Conservation (phyloP, 164 flowering plant species). For the Kingdonia uniflora region DNA sequence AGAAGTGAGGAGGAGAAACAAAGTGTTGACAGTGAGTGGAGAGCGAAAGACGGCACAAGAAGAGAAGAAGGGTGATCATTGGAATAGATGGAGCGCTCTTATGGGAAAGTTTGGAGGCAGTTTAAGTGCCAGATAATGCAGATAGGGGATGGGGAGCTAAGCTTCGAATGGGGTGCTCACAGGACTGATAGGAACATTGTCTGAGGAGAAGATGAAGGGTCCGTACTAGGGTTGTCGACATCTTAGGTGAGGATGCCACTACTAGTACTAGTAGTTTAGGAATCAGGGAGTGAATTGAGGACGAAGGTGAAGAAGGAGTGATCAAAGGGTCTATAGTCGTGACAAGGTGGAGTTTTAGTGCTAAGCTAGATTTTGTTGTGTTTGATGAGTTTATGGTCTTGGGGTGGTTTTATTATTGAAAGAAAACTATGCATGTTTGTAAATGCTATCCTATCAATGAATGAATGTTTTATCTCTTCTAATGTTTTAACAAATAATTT, state of each 20-base stretch:
- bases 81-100: conserved; percentile 19
- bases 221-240: conserved; percentile 20
- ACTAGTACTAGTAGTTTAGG: too few relatives aligned
- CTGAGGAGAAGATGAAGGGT: conserved; percentile 31
- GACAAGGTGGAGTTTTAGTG: too few relatives aligned
- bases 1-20: background rate
- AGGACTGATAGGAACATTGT: conserved; percentile 19
- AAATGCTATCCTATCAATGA: too few relatives aligned
- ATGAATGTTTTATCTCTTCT: too few relatives aligned
- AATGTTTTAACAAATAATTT: too few relatives aligned
- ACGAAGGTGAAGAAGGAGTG: too few relatives aligned
- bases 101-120: conserved; percentile 36
- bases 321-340: background rate
- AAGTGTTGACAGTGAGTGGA: conserved; percentile 8
- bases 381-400: too few relatives aligned
- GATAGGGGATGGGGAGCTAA: conserved; percentile 32
- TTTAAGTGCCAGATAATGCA: conserved; percentile 31
- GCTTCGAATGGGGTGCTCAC: conserved; percentile 37
- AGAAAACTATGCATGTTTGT: too few relatives aligned
- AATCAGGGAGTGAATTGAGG: too few relatives aligned
- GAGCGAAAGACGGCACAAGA: conserved; percentile 5
- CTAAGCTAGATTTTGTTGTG: too few relatives aligned
- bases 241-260: conserved; percentile 3
- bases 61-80: conserved; percentile 8
- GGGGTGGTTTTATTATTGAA: too few relatives aligned